Evolutionary conservation across 345 rosid genomes (phyloP).

Genomic region (Citrus australasica): DNA sequence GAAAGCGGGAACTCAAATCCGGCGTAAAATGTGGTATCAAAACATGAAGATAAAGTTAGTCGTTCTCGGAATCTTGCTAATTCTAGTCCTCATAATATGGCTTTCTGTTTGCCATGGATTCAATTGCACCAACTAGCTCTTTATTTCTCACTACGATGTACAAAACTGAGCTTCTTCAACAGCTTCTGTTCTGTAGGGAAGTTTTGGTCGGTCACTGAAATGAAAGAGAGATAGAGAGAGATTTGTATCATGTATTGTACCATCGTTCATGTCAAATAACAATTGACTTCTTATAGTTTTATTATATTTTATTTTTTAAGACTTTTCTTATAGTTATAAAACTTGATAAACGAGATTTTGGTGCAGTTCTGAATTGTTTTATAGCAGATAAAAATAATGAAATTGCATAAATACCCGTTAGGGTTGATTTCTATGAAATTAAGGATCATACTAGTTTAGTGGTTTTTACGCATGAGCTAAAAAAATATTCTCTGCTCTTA

Average conservation of each 20-base stretch:
- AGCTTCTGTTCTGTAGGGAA: constrained; percentile 1
- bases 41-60: constrained; percentile 95
- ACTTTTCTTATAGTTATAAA: background rate
- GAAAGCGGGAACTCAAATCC: constrained; percentile 66
- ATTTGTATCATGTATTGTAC: background rate
- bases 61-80: constrained; percentile 70
- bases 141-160: background rate
- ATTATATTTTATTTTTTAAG: background rate
- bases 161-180: background rate
- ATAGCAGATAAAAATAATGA: background rate
- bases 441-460: no score
- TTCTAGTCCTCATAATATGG: constrained; percentile 80
- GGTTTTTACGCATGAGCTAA: no score
- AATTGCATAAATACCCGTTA: background rate
- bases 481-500: no score
- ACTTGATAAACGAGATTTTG: background rate
- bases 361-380: background rate
- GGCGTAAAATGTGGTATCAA: constrained; percentile 90
- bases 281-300: background rate
- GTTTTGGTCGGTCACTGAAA: background rate
- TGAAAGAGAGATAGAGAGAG: background rate
- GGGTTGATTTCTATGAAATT: background rate
- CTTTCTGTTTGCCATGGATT: constrained; percentile 85
- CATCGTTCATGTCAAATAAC: constrained; percentile 1
- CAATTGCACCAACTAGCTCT: constrained; percentile 56